Evolutionary conservation across 371 early-diverging fungal species (phyloP), one percentile per base, ranked within the genome.

Genomic region (Actinomortierella wolfii): DNA sequence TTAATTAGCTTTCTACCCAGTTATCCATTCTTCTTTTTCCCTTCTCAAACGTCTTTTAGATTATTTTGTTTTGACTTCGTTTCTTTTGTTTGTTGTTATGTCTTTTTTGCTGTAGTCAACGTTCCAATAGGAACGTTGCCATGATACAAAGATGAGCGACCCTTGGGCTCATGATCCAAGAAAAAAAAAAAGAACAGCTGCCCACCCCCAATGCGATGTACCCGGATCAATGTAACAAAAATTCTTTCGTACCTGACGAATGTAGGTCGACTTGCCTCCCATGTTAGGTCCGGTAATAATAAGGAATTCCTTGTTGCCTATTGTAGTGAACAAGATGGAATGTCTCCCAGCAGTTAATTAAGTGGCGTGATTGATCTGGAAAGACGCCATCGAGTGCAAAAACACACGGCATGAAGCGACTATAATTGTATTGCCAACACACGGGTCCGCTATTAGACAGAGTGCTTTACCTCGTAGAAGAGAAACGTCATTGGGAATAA

Each of bases 251-350:
- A 88, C 92, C 79, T 97, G 96, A 39, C 99, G 89, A 62, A 99
- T 87, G 58, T 97, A 90, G 0, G 99, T 99, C 9, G 95, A 95
- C 76, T 99, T 99, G 52, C 94, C 94, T 59, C 94, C 94, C 92
- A 93, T 93, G 73, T 94, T 99, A 13, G 99, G 98, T 0, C 99
- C 99, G 0, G 95, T 94, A 62, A 96, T 89, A 42, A 93, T 91
- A 25, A 81, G 79, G 51, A 93, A 90, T 53, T 90, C 89, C 4
- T 83, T 80, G 43, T 79, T 54, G 59, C 77, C 86, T 86, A 60
- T 18, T 43, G 23, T 46, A 26, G 23, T 34, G 23, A 57, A 54
- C 42, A 65, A 53, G 46, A 50, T 51, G 3, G 53, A 15, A 61
- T 49, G 59, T 39, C 44, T 26, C 23, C 51, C 26, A 34, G 7